Percentiles rank a stretch among this genome's conserved stretches.
Evolutionary conservation across 306 rosid genomes (phyloP).

Genomic region (Malus fusca): DNA sequence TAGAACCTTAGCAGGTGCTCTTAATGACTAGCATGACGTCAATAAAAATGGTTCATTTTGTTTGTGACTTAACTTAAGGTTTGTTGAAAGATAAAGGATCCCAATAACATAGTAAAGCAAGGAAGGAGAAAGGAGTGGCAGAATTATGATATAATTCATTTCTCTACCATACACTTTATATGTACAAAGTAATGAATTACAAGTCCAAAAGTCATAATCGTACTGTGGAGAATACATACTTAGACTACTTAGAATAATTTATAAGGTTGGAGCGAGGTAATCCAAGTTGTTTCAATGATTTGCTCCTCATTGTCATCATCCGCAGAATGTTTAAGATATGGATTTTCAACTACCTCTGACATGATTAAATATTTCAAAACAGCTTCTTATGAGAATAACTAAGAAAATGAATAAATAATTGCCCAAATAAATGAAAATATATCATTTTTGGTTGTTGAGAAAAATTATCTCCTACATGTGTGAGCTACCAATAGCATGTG

Average conservation of each 20-base stretch:
- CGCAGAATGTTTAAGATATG: neutral
- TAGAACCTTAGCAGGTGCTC: neutral
- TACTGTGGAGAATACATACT: neutral
- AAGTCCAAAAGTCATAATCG: neutral
- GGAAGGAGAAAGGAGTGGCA: neutral
- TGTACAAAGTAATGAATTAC: neutral
- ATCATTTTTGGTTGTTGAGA: neutral
- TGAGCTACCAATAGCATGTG: neutral
- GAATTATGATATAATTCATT: neutral
- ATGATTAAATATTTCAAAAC: neutral
- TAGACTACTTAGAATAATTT: neutral
- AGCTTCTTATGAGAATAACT: neutral
- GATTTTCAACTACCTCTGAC: neutral
- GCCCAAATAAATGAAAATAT: no score
- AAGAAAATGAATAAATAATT: neutral
- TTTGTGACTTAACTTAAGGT: conserved; percentile 1
- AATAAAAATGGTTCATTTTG: conserved; percentile 3
- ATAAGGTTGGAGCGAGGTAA: neutral
- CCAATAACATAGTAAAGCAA: neutral
- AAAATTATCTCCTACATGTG: neutral
- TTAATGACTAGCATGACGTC: conserved; percentile 11
- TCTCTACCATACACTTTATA: neutral
- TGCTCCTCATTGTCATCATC: neutral
- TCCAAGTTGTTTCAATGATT: neutral
- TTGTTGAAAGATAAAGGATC: neutral